A percentile compares a stretch with the other conserved stretches of the same genome.
These are phyloP conservation scores for Aspergillus nanangensis DNA, from an alignment of 495 filamentous ascomycete species.

Conservation along the genomic window DNA sequence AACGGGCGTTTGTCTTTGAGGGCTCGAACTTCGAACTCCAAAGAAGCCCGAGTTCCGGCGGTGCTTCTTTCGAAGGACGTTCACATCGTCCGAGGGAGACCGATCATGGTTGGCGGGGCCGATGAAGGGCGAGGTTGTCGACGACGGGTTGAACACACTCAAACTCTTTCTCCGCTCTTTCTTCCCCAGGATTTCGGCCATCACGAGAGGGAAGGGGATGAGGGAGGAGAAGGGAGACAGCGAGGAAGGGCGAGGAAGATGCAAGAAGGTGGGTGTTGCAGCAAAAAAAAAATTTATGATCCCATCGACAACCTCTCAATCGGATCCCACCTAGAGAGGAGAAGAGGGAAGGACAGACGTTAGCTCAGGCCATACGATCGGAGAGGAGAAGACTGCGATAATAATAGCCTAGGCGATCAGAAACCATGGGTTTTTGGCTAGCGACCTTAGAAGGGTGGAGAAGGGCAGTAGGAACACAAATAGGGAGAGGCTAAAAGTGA, in stretches of 20 bases:
- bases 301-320: slow-evolving; percentile 33
- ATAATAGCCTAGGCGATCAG: slow-evolving; percentile 15
- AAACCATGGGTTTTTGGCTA: slow-evolving; percentile 13
- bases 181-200: slow-evolving; percentile 35
- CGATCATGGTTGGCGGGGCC: slow-evolving; percentile 26
- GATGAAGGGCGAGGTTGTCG: slow-evolving; percentile 18
- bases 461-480: slow-evolving; percentile 17
- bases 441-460: slow-evolving; percentile 15
- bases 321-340: slow-evolving; percentile 26
- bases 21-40: slow-evolving; percentile 26
- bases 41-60: slow-evolving; percentile 46
- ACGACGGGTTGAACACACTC: slow-evolving; percentile 34
- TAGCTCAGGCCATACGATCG: slow-evolving; percentile 15
- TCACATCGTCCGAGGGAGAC: slow-evolving; percentile 34
- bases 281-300: slow-evolving; percentile 11
- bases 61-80: slow-evolving; percentile 30
- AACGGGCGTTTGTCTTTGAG: slow-evolving; percentile 9
- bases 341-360: slow-evolving; percentile 5
- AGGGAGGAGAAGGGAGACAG: slow-evolving; percentile 8
- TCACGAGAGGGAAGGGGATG: slow-evolving; percentile 18
- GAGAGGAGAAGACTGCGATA: slow-evolving; percentile 12
- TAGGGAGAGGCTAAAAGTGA: slow-evolving; percentile 14
- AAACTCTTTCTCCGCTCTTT: slow-evolving; percentile 45
- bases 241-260: slow-evolving; percentile 1
- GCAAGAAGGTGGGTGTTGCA: neutral